Evolutionary conservation across 352 stramenopile species (phyloP), one percentile per base, ranked within the genome.

Genomic region (Vaucheria bursata): DNA sequence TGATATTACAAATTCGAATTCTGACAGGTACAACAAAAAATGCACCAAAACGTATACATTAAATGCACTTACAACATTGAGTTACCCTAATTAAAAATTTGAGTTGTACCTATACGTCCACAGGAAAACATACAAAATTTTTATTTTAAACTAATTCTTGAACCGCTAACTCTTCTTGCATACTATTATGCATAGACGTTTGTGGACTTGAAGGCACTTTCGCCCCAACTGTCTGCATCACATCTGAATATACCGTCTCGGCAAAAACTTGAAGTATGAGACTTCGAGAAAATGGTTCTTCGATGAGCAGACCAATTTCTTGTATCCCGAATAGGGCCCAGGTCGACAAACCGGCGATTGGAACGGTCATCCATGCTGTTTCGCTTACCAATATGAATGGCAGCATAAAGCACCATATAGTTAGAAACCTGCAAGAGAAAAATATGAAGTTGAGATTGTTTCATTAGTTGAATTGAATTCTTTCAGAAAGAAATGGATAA

Each of bases 251-350:
- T 4, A 82, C 66, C 3, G 72, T 78, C 53, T 80, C 75, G 29
- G 71, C 71, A 53, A 82, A 77, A 7, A 82, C 76, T 35, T 82
- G 71, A 29, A 82, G 45, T 53, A 66, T 82, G n/a, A 82, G 73
- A 25, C 71, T 34, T 7, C 67, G 8, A 18, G 2, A 68, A 73
- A 93, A 93, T 4, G 89, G 89, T 85, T 93, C 88, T 84, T 93
- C 89, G 74, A 93, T 93, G 2, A 85, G 83, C 49, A 88, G 85
- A 3, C 89, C 89, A 80, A 93, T 93, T 80, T 93, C 88, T 76
- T 92, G 90, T 0, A 93, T 87, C 33, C 88, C 88, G 84, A 91
- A 92, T 25, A 94, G 75, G 39, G 90, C 85, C 90, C 90, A 94
- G 34, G 87, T 86, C 0, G 80, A 59, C 25, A 86, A 79, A 31